Evolutionary conservation across 2,329 filamentous ascomycete genomes (phyloP).

Genomic region (Cordyceps tenuipes): DNA sequence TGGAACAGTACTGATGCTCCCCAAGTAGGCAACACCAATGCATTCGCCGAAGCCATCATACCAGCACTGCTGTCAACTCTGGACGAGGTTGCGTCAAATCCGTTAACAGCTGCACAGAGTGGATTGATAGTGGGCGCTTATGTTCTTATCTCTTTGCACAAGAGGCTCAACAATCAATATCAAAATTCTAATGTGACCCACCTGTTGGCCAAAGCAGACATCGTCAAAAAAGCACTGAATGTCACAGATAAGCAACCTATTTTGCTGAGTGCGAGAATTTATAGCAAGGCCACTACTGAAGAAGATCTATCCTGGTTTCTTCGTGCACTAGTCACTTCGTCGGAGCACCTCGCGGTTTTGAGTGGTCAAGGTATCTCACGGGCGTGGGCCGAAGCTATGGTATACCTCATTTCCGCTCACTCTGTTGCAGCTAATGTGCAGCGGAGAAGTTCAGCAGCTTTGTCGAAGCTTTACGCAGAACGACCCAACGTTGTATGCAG

Average conservation of each 20-base stretch:
- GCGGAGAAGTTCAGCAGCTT: conserved; percentile 49
- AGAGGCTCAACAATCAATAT: conserved; percentile 44
- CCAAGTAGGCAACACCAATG: conserved; percentile 37
- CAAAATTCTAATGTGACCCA: conserved; percentile 41
- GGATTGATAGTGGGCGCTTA: conserved; percentile 76
- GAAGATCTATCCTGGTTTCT: conserved; percentile 75
- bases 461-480: conserved; percentile 58
- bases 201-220: conserved; percentile 47
- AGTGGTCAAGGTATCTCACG: conserved; percentile 42
- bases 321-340: conserved; percentile 57
- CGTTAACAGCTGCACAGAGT: conserved; percentile 69
- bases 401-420: conserved; percentile 66
- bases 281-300: conserved; percentile 64
- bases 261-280: conserved; percentile 74
- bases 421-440: conserved; percentile 53
- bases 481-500: conserved; percentile 50
- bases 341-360: conserved; percentile 44
- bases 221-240: conserved; percentile 57
- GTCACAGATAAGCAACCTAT: conserved; percentile 79
- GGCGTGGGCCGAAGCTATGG: conserved; percentile 76
- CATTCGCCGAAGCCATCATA: conserved; percentile 45
- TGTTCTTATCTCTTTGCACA: conserved; percentile 58
- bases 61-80: conserved; percentile 59
- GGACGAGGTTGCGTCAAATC: conserved; percentile 70
- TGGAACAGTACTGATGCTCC: conserved; percentile 42